Evolutionary conservation across 768 basidiomycete species (phyloP), one percentile per base, ranked within the genome.

Genomic region (Panus rudis): DNA sequence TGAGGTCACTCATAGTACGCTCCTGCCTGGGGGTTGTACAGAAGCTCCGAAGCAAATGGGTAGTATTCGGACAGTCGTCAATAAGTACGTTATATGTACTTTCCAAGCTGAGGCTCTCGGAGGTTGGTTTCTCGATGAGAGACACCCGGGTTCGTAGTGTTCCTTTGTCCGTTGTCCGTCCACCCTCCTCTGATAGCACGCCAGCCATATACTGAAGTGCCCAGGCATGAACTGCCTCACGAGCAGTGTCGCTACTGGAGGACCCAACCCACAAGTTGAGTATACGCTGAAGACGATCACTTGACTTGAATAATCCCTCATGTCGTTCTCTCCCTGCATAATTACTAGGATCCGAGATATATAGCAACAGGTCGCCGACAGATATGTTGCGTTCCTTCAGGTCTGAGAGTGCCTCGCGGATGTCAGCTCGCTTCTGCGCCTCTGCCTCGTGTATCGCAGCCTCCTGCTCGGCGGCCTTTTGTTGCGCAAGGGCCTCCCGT

Each of bases 71-170:
- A 33, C 46, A 51, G 12, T 40, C 26, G 7, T 6, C 8, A 2
- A 8, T 7, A 3, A 48, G 19, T 13, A 42, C 6, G 3, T 26
- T 5, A 6, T 26, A 23, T 10, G 45, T 5, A 7, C 34, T 20
- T 3, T 5, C 14, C 8, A 45, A 31, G 11, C 47, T 19, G 13
- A 52, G 24, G 16, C 41, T 23, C 2, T 28, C 24, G 2, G 24
- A 40, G 19, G 48, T 45, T 7, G 17, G 10, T n/a, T 38, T 33
- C 6, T 26, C 6, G 24, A 19, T 41, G 4, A 10, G 10, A 16
- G 16, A 10, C 10, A 27, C 37, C 7, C 39, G 21, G 0, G 43
- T 17, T 21, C 39, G 47, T n/a, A 52, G 41, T 11, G 48, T 19
- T 13, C 43, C 43, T 5, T 42, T 21, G 6, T 27, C 8, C 6